Percentiles rank a stretch among this genome's conserved stretches.
Conservation (phyloP, 2,329 filamentous ascomycete species). For the Fusarium luffae region DNA sequence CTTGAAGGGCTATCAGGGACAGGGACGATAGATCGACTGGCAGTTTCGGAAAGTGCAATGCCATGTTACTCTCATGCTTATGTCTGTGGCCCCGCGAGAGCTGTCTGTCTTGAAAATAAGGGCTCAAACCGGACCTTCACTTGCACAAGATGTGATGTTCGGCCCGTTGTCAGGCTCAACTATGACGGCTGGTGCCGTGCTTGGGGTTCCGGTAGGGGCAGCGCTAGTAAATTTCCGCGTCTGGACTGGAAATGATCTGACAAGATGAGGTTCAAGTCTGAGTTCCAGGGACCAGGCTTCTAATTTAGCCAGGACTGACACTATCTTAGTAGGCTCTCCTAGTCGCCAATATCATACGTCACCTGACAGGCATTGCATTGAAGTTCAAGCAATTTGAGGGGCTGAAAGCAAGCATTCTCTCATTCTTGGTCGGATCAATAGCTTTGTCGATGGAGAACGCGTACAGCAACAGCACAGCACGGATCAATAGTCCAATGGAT, state of each 20-base stretch:
- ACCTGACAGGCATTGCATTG: constrained; percentile 28
- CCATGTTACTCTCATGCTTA: background rate
- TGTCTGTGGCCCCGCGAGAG: background rate
- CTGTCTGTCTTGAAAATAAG: background rate
- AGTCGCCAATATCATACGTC: constrained; percentile 35
- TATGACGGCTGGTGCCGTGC: constrained; percentile 34
- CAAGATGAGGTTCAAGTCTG: constrained; percentile 33
- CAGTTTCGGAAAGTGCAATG: background rate
- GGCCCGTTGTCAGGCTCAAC: constrained; percentile 31
- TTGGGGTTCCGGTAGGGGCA: constrained; percentile 31
- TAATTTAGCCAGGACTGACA: constrained; percentile 16
- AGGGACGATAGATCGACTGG: background rate
- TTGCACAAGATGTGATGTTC: constrained; percentile 11
- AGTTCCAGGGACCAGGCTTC: constrained; percentile 28
- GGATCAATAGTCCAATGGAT: constrained; percentile 21
- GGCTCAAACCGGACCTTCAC: background rate
- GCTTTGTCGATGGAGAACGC: constrained; percentile 25
- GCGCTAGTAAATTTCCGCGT: constrained; percentile 42
- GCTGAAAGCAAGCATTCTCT: constrained; percentile 16
- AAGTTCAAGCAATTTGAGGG: constrained; percentile 27
- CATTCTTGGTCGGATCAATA: constrained; percentile 14
- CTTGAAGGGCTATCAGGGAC: constrained; percentile 2
- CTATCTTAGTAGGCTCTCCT: constrained; percentile 19
- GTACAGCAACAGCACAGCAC: constrained; percentile 17
- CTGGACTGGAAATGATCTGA: constrained; percentile 44